These are phyloP conservation scores for Aspergillus sp. DNA, from an alignment of 2,329 filamentous ascomycete species.

Conservation along the genomic window DNA sequence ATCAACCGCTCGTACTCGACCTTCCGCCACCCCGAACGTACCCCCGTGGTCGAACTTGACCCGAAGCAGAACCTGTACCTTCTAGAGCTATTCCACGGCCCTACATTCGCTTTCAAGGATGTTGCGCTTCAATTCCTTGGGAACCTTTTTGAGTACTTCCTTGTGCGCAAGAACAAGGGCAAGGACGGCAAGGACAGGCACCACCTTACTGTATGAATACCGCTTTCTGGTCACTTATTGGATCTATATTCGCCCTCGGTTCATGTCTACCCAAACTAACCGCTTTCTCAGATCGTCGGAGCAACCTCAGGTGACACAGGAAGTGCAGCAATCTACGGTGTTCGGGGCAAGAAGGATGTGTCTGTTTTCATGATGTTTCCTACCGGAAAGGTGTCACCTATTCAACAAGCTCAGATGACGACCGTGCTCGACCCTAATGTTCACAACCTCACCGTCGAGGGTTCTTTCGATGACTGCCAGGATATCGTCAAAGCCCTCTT, in stretches of 20 bases:
- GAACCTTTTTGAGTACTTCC: slow-evolving; percentile 69
- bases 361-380: slow-evolving; percentile 94
- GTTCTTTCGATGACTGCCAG: slow-evolving; percentile 95
- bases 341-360: slow-evolving; percentile 94
- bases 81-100: slow-evolving; percentile 94
- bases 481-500: slow-evolving; percentile 95
- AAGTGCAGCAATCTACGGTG: slow-evolving; percentile 91
- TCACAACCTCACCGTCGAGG: slow-evolving; percentile 84
- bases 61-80: slow-evolving; percentile 72
- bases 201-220: slow-evolving; percentile 63
- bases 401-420: slow-evolving; percentile 97
- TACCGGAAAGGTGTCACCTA: slow-evolving; percentile 83
- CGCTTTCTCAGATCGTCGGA: slow-evolving; percentile 59
- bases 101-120: slow-evolving; percentile 95
- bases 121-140: slow-evolving; percentile 90
- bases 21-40: slow-evolving; percentile 77
- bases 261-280: neutral
- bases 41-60: slow-evolving; percentile 76
- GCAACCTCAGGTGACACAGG: slow-evolving; percentile 86
- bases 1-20: slow-evolving; percentile 84
- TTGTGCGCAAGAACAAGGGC: slow-evolving; percentile 45
- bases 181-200: slow-evolving; percentile 60
- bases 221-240: neutral
- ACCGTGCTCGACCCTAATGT: slow-evolving; percentile 88
- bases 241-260: neutral